These are phyloP conservation scores for Setomelanomma holmii DNA, from an alignment of 2,329 filamentous ascomycete genomes.

Conservation along the genomic window DNA sequence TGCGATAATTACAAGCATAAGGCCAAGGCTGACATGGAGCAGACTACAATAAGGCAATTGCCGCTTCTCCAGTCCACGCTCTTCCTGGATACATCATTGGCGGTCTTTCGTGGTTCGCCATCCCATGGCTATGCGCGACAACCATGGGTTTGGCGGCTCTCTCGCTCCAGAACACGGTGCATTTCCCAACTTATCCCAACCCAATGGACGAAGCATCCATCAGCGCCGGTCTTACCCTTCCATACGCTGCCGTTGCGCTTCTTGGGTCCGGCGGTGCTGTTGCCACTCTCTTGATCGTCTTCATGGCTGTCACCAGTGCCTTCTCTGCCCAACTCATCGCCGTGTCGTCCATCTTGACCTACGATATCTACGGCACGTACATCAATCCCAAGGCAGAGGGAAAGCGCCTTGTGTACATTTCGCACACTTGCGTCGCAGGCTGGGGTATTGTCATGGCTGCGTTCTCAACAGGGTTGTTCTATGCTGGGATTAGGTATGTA, in stretches of 20 bases:
- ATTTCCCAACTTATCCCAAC: constrained; percentile 53
- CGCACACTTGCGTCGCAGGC: constrained; percentile 73
- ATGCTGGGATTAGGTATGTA: constrained; percentile 37
- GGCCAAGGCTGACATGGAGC: constrained; percentile 1
- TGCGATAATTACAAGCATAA: neutral
- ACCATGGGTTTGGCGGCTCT: constrained; percentile 56
- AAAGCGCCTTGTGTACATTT: constrained; percentile 78
- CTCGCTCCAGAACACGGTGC: constrained; percentile 50
- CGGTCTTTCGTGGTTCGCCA: constrained; percentile 56
- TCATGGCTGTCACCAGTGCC: constrained; percentile 57
- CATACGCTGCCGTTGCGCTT: constrained; percentile 40
- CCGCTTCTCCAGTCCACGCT: constrained; percentile 82
- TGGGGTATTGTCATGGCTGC: constrained; percentile 82
- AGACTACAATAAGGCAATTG: constrained; percentile 87
- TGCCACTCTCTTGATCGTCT: constrained; percentile 50
- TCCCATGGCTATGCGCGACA: constrained; percentile 57
- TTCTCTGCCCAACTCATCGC: constrained; percentile 60
- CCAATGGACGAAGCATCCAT: constrained; percentile 33
- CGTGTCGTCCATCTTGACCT: constrained; percentile 85
- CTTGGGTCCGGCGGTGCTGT: constrained; percentile 42
- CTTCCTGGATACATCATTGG: constrained; percentile 70
- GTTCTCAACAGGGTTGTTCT: constrained; percentile 74
- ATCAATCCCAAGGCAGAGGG: constrained; percentile 79
- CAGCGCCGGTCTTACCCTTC: constrained; percentile 39
- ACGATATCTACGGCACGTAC: constrained; percentile 87